Percentiles rank a stretch among this genome's conserved stretches.
phyloP scores from a whole-genome alignment of 2,329 filamentous ascomycete species.

The Parafenestella ontariensis region DNA sequence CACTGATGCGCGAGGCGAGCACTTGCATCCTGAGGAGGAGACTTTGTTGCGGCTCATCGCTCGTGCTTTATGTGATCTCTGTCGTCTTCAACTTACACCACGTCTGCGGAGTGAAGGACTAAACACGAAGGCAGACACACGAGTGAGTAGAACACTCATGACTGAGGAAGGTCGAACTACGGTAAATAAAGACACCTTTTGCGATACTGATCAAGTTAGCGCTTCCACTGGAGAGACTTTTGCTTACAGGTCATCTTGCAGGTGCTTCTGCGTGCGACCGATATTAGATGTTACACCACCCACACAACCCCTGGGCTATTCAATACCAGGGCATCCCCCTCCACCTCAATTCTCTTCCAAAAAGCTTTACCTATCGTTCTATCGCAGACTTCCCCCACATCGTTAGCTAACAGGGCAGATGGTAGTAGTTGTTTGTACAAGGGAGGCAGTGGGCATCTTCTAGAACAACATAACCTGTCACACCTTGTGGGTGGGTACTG shows the following conservation, averaged over 20 bases:
- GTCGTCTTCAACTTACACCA: neutral
- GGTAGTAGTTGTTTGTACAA: neutral
- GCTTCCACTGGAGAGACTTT: neutral
- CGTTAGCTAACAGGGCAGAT: neutral
- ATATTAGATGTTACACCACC: neutral
- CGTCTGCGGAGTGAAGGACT: neutral
- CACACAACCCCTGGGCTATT: neutral
- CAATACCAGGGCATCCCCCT: neutral
- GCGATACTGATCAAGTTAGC: neutral
- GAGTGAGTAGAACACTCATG: neutral
- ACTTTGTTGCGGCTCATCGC: neutral
- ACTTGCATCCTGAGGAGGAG: conserved; percentile 3
- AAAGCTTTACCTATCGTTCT: neutral
- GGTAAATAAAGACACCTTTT: neutral
- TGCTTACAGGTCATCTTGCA: neutral
- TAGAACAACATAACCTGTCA: neutral
- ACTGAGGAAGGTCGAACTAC: neutral
- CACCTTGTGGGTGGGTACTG: neutral
- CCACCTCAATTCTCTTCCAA: neutral
- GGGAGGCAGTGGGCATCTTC: neutral
- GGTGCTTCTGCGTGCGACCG: neutral
- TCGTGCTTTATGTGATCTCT: neutral
- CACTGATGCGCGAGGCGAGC: neutral
- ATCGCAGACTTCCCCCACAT: too few relatives aligned
- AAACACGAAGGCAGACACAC: neutral